Evolutionary conservation across 148 eudicot species (phyloP).

Genomic region (Camellia granthamiana): DNA sequence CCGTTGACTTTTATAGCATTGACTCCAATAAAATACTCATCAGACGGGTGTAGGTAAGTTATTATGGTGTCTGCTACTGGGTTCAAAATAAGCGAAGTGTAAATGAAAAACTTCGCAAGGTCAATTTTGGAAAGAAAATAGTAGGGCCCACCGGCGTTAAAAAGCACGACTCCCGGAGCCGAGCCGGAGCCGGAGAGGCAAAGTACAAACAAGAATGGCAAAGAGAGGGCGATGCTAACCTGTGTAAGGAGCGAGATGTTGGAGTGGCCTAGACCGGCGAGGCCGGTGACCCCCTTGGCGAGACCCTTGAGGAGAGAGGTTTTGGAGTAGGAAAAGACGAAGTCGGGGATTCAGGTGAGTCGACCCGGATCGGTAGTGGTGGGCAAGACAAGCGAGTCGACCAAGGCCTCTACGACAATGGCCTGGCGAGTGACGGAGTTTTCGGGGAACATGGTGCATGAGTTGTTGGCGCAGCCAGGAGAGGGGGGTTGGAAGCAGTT

Average conservation of each 20-base stretch:
- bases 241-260: constrained; percentile 31
- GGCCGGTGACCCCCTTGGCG: constrained; percentile 22
- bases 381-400: constrained; percentile 25
- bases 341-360: constrained; percentile 3
- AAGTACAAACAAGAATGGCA: constrained; percentile 30
- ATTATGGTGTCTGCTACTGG: constrained; percentile 19
- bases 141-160: constrained; percentile 32
- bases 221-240: constrained; percentile 19
- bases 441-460: constrained; percentile 17
- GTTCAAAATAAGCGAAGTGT: constrained; percentile 35
- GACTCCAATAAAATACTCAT: constrained; percentile 34
- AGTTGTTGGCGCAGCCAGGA: constrained; percentile 23
- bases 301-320: constrained; percentile 24
- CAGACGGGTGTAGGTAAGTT: constrained; percentile 14
- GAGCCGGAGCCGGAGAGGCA: constrained; percentile 36
- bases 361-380: constrained; percentile 27
- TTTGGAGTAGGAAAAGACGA: constrained; percentile 30
- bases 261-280: constrained; percentile 32
- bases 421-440: constrained; percentile 18
- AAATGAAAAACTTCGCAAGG: constrained; percentile 30
- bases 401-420: constrained; percentile 15
- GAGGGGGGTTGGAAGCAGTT: constrained; percentile 18
- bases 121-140: constrained; percentile 31
- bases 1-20: constrained; percentile 33
- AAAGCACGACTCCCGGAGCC: constrained; percentile 30